Conservation (phyloP, 2,329 filamentous ascomycete species). For the Pseudogymnoascus sp. region DNA sequence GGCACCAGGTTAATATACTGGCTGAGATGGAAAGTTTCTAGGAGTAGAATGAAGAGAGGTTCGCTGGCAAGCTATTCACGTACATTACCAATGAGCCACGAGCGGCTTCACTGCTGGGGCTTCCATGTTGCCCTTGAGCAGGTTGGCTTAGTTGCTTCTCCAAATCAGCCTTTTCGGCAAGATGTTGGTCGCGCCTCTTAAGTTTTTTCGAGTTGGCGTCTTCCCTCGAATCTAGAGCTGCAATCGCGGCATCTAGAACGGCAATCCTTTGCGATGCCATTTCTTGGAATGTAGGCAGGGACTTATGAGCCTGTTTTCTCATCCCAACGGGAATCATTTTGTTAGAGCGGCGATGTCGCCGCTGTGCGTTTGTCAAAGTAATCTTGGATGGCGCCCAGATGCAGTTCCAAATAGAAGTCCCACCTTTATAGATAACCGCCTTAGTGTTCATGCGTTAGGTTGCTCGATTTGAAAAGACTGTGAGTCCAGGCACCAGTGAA, state of each 20-base stretch:
- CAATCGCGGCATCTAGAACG: background rate
- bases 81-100: background rate
- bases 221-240: background rate
- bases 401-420: background rate
- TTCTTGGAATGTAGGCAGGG: background rate
- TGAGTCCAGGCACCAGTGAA: slow-evolving; percentile 1
- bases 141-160: background rate
- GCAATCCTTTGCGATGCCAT: background rate
- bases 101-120: background rate
- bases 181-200: background rate
- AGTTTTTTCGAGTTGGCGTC: background rate
- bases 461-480: background rate
- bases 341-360: background rate
- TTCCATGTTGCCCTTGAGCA: background rate
- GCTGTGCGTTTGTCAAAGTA: background rate
- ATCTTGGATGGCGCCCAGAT: background rate
- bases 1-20: background rate
- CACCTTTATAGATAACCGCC: background rate
- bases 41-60: background rate
- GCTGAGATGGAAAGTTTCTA: background rate
- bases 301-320: background rate
- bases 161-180: slow-evolving; percentile 3
- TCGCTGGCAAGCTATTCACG: background rate
- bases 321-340: slow-evolving; percentile 4
- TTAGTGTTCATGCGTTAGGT: background rate